Evolutionary conservation across 495 filamentous ascomycete species (phyloP), one percentile per base, ranked within the genome.

Genomic region (Daldinia loculata): DNA sequence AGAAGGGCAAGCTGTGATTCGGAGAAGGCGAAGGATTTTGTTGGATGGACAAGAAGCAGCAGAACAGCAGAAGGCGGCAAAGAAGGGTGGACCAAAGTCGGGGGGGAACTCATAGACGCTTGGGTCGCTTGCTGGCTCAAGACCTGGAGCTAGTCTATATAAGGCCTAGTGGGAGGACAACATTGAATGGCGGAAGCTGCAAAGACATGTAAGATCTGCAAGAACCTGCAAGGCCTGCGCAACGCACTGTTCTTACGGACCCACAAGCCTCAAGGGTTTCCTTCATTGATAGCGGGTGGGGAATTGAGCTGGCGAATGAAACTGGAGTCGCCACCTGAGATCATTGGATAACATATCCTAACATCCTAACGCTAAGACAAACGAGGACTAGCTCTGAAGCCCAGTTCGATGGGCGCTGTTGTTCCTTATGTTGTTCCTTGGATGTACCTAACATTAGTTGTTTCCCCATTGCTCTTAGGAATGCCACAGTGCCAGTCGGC

Each of bases 21-120:
- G 74, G 75, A 75, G 73, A 74, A 74, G 66, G 73, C 68, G 74
- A 77, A 77, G 75, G 75, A 76, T 77, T 77, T 77, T 77, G 75
- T 77, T 74, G 68, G 75, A 78, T 69, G 72, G 67, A 70, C 61
- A 74, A 69, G 74, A 67, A 61, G 69, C 61, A 67, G 63, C 39
- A 61, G 65, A 67, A 66, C 39, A 70, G 36, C 43, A 71, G 62
- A 69, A 66, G 69, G 63, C 67, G 69, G 69, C 66, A 72, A 72
- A 69, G 58, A 75, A 74, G 74, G 72, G 75, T 75, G 69, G 67
- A 43, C 19, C 61, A 41, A 43, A 27, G 41, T 24, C 61, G 66
- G 51, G 41, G 57, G 57, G 55, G 39, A n/a, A 69, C 70, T 66
- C 70, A 66, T 73, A 62, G 66, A 73, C 66, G 70, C 70, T 73